A percentile compares a stretch with the other conserved stretches of the same genome.
phyloP scores from a whole-genome alignment of 441 rosid species.

The Populus hybrid region DNA sequence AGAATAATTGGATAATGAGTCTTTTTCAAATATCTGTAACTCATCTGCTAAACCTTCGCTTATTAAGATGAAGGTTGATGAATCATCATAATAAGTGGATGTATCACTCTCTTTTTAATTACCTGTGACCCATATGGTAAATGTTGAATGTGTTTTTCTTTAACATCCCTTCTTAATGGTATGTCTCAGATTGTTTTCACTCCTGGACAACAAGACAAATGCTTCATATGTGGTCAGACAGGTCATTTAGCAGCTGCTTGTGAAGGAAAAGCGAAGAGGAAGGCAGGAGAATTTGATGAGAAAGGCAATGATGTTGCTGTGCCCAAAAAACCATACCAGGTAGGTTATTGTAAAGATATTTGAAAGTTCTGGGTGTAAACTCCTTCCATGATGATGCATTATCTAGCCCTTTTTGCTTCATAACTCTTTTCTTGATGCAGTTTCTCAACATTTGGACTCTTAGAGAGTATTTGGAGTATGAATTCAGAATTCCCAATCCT shows the following conservation, averaged over 20 bases:
- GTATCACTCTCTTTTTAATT: neutral
- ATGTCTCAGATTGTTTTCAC: constrained; percentile 71
- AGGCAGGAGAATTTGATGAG: constrained; percentile 93
- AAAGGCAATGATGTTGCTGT: constrained; percentile 59
- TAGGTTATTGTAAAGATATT: constrained; percentile 19
- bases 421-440: constrained; percentile 36
- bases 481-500: constrained; percentile 57
- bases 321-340: constrained; percentile 92
- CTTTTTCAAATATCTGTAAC: neutral
- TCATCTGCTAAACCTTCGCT: neutral
- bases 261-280: constrained; percentile 85
- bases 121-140: neutral
- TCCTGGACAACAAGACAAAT: constrained; percentile 90
- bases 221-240: constrained; percentile 93
- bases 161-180: constrained; percentile 13
- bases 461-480: constrained; percentile 84
- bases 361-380: neutral
- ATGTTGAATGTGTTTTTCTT: neutral
- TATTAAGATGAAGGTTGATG: neutral
- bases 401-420: neutral
- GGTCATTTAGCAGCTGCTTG: constrained; percentile 90
- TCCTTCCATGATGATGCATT: neutral
- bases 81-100: neutral
- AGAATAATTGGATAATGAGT: neutral
- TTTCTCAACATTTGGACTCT: constrained; percentile 95